Evolutionary conservation across 2,329 filamentous ascomycete genomes (phyloP).

Genomic region (Cercospora nicotianae): DNA sequence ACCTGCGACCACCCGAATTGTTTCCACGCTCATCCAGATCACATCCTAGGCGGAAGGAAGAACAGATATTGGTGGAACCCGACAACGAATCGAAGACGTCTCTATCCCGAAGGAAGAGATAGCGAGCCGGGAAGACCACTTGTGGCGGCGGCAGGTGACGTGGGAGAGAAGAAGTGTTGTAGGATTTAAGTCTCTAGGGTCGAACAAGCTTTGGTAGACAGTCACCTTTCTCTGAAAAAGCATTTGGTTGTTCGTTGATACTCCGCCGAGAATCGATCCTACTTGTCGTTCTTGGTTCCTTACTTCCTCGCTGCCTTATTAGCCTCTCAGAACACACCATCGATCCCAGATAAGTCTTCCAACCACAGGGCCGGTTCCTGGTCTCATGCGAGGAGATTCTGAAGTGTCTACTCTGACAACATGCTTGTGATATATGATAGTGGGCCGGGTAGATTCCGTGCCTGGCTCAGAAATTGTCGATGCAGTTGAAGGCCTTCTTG

Average conservation of each 20-base stretch:
- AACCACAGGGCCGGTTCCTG: background rate
- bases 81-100: background rate
- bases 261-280: background rate
- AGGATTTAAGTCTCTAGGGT: background rate
- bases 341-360: background rate
- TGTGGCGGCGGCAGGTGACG: background rate
- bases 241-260: background rate
- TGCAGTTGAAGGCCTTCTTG: background rate
- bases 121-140: background rate
- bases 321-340: background rate
- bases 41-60: background rate
- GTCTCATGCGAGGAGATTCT: background rate
- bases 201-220: background rate
- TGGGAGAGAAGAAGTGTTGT: background rate
- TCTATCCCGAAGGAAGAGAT: background rate
- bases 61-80: conserved; percentile 4
- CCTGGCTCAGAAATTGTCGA: conserved; percentile 3
- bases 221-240: background rate
- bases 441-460: background rate
- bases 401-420: conserved; percentile 1
- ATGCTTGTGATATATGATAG: conserved; percentile 4
- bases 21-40: background rate
- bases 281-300: background rate
- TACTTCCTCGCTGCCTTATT: background rate
- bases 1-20: background rate